Conservation (phyloP, 257 asterid genomes). For the Nyctanthes arbortristis region DNA sequence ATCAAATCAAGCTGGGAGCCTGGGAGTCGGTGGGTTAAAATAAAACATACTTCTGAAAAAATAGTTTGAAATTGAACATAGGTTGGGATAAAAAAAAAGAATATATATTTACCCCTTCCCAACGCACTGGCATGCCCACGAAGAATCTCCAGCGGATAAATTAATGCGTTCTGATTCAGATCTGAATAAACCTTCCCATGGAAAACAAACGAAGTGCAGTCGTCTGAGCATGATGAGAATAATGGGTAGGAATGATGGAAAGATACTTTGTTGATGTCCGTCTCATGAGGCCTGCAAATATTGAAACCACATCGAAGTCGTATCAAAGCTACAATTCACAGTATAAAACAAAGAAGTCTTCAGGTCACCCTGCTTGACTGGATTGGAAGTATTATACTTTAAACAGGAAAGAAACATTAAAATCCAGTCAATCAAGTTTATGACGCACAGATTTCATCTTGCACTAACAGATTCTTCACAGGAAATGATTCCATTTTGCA, state of each 20-base stretch:
- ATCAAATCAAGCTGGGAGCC: no score
- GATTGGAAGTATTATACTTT: neutral
- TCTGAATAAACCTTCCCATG: slow-evolving; percentile 97
- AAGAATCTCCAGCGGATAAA: slow-evolving; percentile 87
- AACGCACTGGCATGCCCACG: slow-evolving; percentile 73
- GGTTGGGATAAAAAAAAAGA: neutral
- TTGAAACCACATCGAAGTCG: slow-evolving; percentile 4
- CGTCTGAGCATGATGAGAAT: slow-evolving; percentile 91
- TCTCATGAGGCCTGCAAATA: slow-evolving; percentile 68
- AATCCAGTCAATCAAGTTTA: neutral
- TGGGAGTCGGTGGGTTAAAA: no score
- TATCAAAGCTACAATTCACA: neutral
- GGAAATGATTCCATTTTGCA: neutral
- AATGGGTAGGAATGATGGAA: slow-evolving; percentile 90
- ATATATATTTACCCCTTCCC: slow-evolving; percentile 79
- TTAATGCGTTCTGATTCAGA: slow-evolving; percentile 80
- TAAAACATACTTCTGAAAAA: neutral
- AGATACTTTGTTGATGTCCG: slow-evolving; percentile 77
- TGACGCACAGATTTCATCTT: neutral
- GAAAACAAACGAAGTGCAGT: slow-evolving; percentile 79
- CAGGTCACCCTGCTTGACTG: neutral
- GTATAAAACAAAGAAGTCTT: neutral
- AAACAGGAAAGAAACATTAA: neutral
- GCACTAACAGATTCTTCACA: neutral
- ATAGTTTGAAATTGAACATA: neutral